Percentiles rank a stretch among this genome's conserved stretches.
Evolutionary conservation across 1,139 yeast genomes (phyloP).

Genomic region (Suzukiozyma palmioleophila): DNA sequence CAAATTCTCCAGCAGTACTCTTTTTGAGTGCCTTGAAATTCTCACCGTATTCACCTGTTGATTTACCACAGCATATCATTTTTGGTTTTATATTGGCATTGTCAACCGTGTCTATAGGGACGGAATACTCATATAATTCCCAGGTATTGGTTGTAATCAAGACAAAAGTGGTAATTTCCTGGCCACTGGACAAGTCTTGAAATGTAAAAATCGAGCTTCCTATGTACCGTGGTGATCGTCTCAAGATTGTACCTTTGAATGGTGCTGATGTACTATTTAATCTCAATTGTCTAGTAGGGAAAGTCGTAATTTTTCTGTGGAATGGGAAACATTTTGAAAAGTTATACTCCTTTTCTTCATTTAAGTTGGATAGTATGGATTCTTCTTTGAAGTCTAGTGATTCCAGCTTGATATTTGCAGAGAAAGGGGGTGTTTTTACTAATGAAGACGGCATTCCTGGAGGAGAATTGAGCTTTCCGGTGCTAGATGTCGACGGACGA

Average conservation of each 20-base stretch:
- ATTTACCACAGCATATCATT: slow-evolving; percentile 63
- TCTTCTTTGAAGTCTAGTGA: slow-evolving; percentile 2
- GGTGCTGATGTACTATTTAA: slow-evolving; percentile 34
- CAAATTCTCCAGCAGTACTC: slow-evolving; percentile 15
- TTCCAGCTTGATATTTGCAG: not conserved
- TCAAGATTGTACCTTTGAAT: slow-evolving; percentile 34
- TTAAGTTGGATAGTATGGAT: slow-evolving; percentile 11
- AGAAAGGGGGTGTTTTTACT: slow-evolving; percentile 1
- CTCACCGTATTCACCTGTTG: slow-evolving; percentile 63
- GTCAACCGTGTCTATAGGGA: slow-evolving; percentile 12
- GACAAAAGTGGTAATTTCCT: slow-evolving; percentile 58
- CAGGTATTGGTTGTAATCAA: slow-evolving; percentile 64
- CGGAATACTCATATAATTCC: slow-evolving; percentile 58
- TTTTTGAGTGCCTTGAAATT: slow-evolving; percentile 29
- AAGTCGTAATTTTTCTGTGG: slow-evolving; percentile 63
- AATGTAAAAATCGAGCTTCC: slow-evolving; percentile 59
- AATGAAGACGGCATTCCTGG: not conserved
- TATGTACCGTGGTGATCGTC: slow-evolving; percentile 43
- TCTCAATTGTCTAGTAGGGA: slow-evolving; percentile 57
- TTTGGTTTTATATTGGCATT: slow-evolving; percentile 39
- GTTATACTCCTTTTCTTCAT: slow-evolving; percentile 53
- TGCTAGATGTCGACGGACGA: not conserved
- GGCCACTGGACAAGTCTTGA: slow-evolving; percentile 26
- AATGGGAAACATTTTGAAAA: slow-evolving; percentile 82
- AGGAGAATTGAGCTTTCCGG: not conserved